These are phyloP conservation scores for Acanthamoeba polyphaga DNA, from an alignment of 208 protist species.

Conservation along the genomic window DNA sequence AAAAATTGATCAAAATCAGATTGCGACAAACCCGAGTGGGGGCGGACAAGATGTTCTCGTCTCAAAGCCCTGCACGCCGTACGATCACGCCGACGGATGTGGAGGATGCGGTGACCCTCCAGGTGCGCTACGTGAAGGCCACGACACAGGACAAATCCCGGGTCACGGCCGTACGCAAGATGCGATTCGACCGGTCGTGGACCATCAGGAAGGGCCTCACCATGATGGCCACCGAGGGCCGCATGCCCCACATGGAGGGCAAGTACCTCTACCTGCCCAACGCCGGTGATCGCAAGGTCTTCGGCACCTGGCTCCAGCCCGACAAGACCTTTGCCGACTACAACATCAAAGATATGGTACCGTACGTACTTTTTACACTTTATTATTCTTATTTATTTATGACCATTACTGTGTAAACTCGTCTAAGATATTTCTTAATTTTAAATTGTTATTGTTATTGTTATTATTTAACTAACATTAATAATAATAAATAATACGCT, in stretches of 20 bases:
- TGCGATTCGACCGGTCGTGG: constrained; percentile 41
- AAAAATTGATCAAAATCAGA: too few species aligned
- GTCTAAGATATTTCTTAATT: neutral
- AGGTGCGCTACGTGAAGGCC: constrained; percentile 40
- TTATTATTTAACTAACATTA: neutral
- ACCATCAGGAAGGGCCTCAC: constrained; percentile 10
- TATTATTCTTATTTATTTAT: neutral
- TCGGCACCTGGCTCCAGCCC: constrained; percentile 16
- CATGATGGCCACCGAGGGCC: constrained; percentile 43
- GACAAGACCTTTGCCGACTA: constrained; percentile 58
- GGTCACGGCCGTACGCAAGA: constrained; percentile 55
- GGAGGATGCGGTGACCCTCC: neutral
- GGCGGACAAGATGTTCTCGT: neutral
- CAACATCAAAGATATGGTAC: constrained; percentile 26
- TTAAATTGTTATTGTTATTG: neutral
- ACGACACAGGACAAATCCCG: constrained; percentile 2
- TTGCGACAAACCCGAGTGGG: too few species aligned
- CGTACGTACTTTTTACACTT: neutral
- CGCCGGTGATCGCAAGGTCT: neutral
- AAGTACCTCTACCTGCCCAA: constrained; percentile 30
- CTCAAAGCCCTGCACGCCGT: neutral
- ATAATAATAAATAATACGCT: neutral
- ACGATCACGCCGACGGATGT: neutral
- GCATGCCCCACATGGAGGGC: neutral
- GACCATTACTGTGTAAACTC: too few species aligned